phyloP scores from a whole-genome alignment of 2,329 filamentous ascomycete species.

The Alternaria ethzedia region DNA sequence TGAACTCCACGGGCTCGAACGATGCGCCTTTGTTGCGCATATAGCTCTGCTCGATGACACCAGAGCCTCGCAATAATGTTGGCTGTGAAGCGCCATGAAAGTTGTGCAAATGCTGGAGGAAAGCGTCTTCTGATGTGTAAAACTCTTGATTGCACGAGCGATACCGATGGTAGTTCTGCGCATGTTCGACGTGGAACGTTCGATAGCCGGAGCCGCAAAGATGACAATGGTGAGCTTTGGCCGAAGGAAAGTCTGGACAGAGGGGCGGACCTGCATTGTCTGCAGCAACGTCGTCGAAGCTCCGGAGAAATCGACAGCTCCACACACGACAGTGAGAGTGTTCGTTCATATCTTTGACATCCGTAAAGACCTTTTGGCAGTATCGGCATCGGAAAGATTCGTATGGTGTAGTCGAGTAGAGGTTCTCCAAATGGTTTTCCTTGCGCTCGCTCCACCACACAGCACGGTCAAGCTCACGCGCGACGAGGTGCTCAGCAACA shows the following conservation, averaged over 20 bases:
- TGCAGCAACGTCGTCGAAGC: constrained; percentile 43
- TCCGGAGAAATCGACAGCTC: constrained; percentile 44
- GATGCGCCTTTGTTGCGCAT: constrained; percentile 45
- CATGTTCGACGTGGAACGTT: constrained; percentile 41
- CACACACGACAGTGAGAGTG: constrained; percentile 45
- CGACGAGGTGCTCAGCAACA: constrained; percentile 41
- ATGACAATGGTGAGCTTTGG: constrained; percentile 46
- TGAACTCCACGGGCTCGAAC: constrained; percentile 44
- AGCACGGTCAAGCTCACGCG: constrained; percentile 35
- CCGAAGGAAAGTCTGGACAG: constrained; percentile 41
- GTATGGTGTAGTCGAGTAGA: constrained; percentile 34
- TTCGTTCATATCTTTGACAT: constrained; percentile 38
- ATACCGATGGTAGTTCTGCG: constrained; percentile 42
- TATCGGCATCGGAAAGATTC: constrained; percentile 45
- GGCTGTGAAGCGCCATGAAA: constrained; percentile 41
- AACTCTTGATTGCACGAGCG: constrained; percentile 43
- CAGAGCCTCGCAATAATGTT: constrained; percentile 30
- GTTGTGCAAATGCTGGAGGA: constrained; percentile 43
- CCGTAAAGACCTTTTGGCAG: constrained; percentile 42
- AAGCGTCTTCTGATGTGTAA: constrained; percentile 42
- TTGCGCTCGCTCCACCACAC: constrained; percentile 43
- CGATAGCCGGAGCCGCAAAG: constrained; percentile 44
- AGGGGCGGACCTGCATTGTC: constrained; percentile 41
- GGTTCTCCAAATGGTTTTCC: constrained; percentile 43
- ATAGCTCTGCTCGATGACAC: constrained; percentile 43